These are phyloP conservation scores for Rhodotorula sp. DNA, from an alignment of 1,284 basidiomycete genomes.

Conservation along the genomic window DNA sequence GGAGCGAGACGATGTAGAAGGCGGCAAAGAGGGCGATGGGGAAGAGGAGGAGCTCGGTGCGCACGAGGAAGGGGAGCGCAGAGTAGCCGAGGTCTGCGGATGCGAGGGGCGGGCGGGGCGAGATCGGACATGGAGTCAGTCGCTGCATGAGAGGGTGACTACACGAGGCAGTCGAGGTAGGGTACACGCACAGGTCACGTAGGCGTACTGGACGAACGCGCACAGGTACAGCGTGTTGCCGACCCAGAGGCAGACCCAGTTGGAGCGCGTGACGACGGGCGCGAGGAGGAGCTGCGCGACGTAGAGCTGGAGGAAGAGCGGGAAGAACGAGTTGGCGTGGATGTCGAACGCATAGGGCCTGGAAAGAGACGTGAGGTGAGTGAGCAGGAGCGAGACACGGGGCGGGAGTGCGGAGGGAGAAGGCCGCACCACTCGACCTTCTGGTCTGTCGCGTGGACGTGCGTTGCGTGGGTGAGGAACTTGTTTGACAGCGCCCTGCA, in stretches of 20 bases:
- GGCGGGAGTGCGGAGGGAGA: not conserved
- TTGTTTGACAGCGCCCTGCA: conserved; percentile 42
- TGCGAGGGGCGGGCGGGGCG: not conserved
- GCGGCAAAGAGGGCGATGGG: conserved; percentile 79
- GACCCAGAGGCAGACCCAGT: conserved; percentile 88
- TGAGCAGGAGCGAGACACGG: not conserved
- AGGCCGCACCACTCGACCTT: conserved; percentile 47
- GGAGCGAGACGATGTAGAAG: conserved; percentile 73
- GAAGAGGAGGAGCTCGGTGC: conserved; percentile 79
- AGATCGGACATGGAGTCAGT: not conserved
- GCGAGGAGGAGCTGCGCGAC: conserved; percentile 79
- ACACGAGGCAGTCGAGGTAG: too few relatives aligned
- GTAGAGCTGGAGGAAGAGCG: conserved; percentile 82
- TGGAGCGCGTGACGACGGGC: conserved; percentile 74
- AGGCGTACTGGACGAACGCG: conserved; percentile 76
- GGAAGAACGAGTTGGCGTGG: conserved; percentile 92
- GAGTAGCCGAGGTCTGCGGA: conserved; percentile 70
- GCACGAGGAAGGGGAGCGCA: conserved; percentile 82
- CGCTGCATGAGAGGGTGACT: not conserved
- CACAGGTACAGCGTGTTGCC: conserved; percentile 64
- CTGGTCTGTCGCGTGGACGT: conserved; percentile 49
- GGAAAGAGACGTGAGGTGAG: too few relatives aligned
- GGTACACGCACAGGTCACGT: conserved; percentile 63
- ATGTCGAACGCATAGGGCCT: conserved; percentile 93
- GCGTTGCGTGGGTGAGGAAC: conserved; percentile 47